Conservation (phyloP, 2,329 filamentous ascomycete genomes). For the Colletotrichum magnum region DNA sequence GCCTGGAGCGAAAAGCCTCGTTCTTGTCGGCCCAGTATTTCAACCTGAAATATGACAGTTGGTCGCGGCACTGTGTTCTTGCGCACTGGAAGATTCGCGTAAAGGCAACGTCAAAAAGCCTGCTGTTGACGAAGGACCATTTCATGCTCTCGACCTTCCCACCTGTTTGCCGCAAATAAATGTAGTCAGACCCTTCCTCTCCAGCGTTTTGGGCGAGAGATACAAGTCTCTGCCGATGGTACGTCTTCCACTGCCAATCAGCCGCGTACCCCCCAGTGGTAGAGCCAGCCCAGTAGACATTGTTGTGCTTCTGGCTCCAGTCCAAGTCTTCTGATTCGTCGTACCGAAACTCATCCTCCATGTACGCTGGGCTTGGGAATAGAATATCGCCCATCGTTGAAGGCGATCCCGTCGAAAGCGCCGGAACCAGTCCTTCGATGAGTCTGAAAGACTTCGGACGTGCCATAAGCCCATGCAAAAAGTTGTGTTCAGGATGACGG, state of each 20-base stretch:
- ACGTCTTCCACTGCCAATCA: slow-evolving; percentile 54
- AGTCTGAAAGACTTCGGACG: slow-evolving; percentile 59
- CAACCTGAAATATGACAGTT: slow-evolving; percentile 49
- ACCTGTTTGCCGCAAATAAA: slow-evolving; percentile 49
- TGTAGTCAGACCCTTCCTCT: slow-evolving; percentile 40
- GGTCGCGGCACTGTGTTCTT: slow-evolving; percentile 51
- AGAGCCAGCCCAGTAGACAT: slow-evolving; percentile 71
- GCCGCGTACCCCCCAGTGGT: slow-evolving; percentile 63
- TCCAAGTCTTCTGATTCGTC: slow-evolving; percentile 54
- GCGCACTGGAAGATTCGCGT: slow-evolving; percentile 62
- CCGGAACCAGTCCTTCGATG: slow-evolving; percentile 57
- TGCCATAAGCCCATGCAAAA: slow-evolving; percentile 60
- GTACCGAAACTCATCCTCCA: slow-evolving; percentile 59
- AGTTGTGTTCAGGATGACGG: slow-evolving; percentile 57
- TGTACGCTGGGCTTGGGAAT: slow-evolving; percentile 65
- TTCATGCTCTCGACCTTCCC: slow-evolving; percentile 40
- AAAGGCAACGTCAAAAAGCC: slow-evolving; percentile 61
- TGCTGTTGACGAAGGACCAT: slow-evolving; percentile 53
- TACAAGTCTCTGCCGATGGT: slow-evolving; percentile 65
- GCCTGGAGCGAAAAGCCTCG: slow-evolving; percentile 53
- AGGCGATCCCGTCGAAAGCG: slow-evolving; percentile 60
- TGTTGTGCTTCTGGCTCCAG: slow-evolving; percentile 65
- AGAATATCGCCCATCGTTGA: slow-evolving; percentile 67
- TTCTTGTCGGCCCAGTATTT: slow-evolving; percentile 52
- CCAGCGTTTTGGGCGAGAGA: slow-evolving; percentile 50